phyloP scores from a whole-genome alignment of 2,329 filamentous ascomycete species.

The Lachnellula subtilissima region DNA sequence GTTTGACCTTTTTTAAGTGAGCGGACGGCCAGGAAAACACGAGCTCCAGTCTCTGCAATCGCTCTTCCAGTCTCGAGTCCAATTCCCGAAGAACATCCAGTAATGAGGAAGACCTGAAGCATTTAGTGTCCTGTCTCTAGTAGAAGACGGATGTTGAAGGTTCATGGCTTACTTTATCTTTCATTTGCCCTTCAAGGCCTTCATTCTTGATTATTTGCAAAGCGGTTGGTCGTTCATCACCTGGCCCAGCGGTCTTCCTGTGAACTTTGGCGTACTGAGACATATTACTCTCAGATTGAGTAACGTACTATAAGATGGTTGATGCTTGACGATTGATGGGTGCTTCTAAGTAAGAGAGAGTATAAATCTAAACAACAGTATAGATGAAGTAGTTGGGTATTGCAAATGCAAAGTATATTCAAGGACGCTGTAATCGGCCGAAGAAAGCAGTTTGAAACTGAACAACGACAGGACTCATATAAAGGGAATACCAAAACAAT shows the following conservation, averaged over 20 bases:
- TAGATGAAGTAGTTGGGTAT: too few species aligned
- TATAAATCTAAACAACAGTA: too few species aligned
- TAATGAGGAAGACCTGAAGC: slow-evolving; percentile 19
- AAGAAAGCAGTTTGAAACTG: too few species aligned
- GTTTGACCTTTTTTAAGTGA: slow-evolving; percentile 31
- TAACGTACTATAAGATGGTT: too few species aligned
- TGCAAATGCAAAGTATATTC: too few species aligned
- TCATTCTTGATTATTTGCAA: slow-evolving; percentile 27
- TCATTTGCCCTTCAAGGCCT: slow-evolving; percentile 26
- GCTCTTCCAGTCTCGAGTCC: slow-evolving; percentile 35
- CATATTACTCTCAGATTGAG: too few species aligned
- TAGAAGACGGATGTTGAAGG: too few species aligned
- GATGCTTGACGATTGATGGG: too few species aligned
- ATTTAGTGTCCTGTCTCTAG: background rate
- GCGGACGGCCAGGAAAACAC: slow-evolving; percentile 31
- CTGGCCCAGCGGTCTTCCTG: slow-evolving; percentile 17
- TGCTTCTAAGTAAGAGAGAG: too few species aligned
- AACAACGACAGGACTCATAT: too few species aligned
- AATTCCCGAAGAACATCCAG: slow-evolving; percentile 33
- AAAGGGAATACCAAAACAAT: too few species aligned
- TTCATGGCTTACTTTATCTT: slow-evolving; percentile 31
- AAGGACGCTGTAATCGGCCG: too few species aligned
- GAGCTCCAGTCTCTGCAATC: slow-evolving; percentile 32
- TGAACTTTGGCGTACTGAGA: background rate
- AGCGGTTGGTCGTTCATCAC: slow-evolving; percentile 30